Evolutionary conservation across 495 filamentous ascomycete species (phyloP).

Genomic region (Aspergillus haitiensis): DNA sequence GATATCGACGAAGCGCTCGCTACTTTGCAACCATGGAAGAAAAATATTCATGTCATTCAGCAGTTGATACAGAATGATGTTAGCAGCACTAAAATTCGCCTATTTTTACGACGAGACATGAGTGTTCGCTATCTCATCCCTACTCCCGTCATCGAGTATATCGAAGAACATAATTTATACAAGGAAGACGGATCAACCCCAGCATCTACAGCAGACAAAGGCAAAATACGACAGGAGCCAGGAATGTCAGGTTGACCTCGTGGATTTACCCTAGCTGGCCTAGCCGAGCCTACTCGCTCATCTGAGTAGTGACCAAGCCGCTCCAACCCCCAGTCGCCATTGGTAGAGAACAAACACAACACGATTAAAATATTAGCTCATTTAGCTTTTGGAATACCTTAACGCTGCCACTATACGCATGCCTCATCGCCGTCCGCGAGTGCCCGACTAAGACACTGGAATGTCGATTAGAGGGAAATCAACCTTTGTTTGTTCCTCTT

Average conservation of each 20-base stretch:
- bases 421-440: background rate
- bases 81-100: slow-evolving; percentile 82
- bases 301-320: background rate
- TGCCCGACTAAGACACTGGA: too few species aligned
- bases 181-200: slow-evolving; percentile 56
- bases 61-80: slow-evolving; percentile 91
- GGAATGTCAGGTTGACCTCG: slow-evolving; percentile 15
- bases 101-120: slow-evolving; percentile 80
- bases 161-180: slow-evolving; percentile 73
- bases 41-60: slow-evolving; percentile 84
- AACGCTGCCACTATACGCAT: background rate
- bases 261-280: background rate
- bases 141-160: slow-evolving; percentile 71
- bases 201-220: slow-evolving; percentile 41
- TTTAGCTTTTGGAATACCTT: background rate
- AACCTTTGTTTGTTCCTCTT: too few species aligned
- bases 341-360: background rate
- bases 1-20: slow-evolving; percentile 82
- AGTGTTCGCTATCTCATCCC: slow-evolving; percentile 69
- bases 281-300: background rate
- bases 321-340: background rate
- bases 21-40: slow-evolving; percentile 66
- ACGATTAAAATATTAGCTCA: background rate
- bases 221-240: slow-evolving; percentile 29
- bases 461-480: too few species aligned